These are phyloP conservation scores for Arthrobotrys iridis DNA, from an alignment of 2,329 filamentous ascomycete genomes.

Conservation along the genomic window DNA sequence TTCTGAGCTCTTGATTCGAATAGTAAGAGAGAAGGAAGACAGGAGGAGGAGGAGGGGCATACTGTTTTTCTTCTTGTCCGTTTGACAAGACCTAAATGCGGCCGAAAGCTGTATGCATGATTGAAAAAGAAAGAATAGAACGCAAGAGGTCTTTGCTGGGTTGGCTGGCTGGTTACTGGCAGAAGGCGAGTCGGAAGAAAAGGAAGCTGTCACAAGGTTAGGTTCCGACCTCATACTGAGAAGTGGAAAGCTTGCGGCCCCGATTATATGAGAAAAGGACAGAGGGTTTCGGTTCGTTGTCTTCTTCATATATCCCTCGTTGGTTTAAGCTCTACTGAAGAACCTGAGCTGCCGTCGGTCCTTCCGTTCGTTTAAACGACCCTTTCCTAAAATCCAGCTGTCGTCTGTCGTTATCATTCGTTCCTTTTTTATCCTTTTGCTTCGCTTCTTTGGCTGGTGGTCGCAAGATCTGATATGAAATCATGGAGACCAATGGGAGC, in stretches of 20 bases:
- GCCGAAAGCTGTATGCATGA: slow-evolving; percentile 40
- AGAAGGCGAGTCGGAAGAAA: slow-evolving; percentile 6
- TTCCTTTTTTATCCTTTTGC: slow-evolving; percentile 25
- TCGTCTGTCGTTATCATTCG: slow-evolving; percentile 29
- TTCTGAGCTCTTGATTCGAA: slow-evolving; percentile 48
- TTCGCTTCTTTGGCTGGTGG: slow-evolving; percentile 15
- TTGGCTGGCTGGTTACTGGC: neutral
- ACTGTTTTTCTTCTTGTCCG: slow-evolving; percentile 27
- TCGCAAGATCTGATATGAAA: slow-evolving; percentile 20
- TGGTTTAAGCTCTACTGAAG: slow-evolving; percentile 30
- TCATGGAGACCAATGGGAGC: slow-evolving; percentile 40
- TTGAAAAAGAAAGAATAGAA: slow-evolving; percentile 35
- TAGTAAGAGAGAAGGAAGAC: slow-evolving; percentile 36
- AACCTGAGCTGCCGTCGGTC: slow-evolving; percentile 16
- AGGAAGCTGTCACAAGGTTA: slow-evolving; percentile 27
- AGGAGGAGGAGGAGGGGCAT: slow-evolving; percentile 33
- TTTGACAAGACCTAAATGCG: slow-evolving; percentile 53
- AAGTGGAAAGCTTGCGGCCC: slow-evolving; percentile 17
- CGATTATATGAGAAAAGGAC: slow-evolving; percentile 21
- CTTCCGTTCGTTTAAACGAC: slow-evolving; percentile 44
- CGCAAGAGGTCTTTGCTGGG: neutral
- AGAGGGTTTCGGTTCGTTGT: slow-evolving; percentile 10
- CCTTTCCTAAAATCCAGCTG: slow-evolving; percentile 25
- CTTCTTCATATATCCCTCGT: slow-evolving; percentile 51
- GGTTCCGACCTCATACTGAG: slow-evolving; percentile 20